Base-by-base conservation (phyloP, 345 rosid genomes). In the Pistacia atlantica region DNA sequence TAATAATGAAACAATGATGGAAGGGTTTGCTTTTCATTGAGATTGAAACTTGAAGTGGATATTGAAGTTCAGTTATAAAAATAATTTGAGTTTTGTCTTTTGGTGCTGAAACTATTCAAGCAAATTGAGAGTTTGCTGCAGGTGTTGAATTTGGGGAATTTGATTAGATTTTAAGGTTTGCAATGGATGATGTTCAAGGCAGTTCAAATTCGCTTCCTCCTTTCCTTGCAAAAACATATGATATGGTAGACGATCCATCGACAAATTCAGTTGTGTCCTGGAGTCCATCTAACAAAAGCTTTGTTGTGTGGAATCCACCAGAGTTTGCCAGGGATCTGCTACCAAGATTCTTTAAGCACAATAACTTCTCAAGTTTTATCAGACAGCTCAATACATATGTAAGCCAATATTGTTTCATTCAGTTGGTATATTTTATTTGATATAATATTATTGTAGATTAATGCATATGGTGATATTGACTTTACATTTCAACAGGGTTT, bases 321-420 rank as follows among this genome's bases (percentile, higher is more conserved):
- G 97, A 92, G 72, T 92, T 97, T 67, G 83, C 97, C 0, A 80
- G 86, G 76, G 93, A 80, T 60, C 84, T 97, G 82, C 91, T 97
- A 80, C 99, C 99, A 0, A 94, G 67, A 74, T 97, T 86, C 86
- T 97, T 97, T 67, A 94, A 96, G 80, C 99, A 94, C 77, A 94
- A 81, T 79, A 94, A 96, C 67, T 96, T 94, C 83, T 92, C 99
- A 0, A 96, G 99, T 81, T 96, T 96, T 82, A 91, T 94, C 84
- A 91, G 98, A 49, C 99, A 97, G 89, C 98, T 97, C 54, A 97
- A 97, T 66, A 94, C 97, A 79, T 93, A 93, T 84, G 97, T 93
- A 86, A 88, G 91, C 57, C 71, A 13, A 60, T 52, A 73, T 22
- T 17, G 46, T 68, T 81, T 65, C 22, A 22, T 71, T 49, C 37